These are phyloP conservation scores for Citrus inodora DNA, from an alignment of 345 rosid genomes.

Conservation along the genomic window DNA sequence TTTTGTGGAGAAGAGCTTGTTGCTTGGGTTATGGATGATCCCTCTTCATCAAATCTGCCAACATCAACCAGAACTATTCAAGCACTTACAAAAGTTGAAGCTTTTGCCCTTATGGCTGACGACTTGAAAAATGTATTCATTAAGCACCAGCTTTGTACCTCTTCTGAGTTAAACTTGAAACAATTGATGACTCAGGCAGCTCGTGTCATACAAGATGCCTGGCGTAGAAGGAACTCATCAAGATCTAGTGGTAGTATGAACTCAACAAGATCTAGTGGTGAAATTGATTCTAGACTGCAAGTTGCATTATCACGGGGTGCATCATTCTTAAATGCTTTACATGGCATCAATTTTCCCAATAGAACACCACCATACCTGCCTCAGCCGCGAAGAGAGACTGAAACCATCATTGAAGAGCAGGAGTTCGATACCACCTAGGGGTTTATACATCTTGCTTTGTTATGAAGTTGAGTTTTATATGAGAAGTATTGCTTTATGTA, in stretches of 20 bases:
- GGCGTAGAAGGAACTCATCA: not conserved
- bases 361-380: not conserved
- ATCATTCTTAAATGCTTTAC: not conserved
- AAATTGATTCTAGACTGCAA: not conserved
- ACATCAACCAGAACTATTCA: slow-evolving; percentile 3
- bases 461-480: not conserved
- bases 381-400: not conserved
- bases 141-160: not conserved
- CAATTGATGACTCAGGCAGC: not conserved
- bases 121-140: not conserved
- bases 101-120: not conserved
- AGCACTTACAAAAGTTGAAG: slow-evolving; percentile 5
- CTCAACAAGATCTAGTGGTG: not conserved
- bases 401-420: not conserved
- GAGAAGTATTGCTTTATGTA: not conserved
- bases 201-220: not conserved
- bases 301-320: not conserved
- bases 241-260: not conserved
- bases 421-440: not conserved
- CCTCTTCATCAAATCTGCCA: not conserved
- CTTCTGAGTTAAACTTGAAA: not conserved
- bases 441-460: too few species aligned
- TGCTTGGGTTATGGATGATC: not conserved
- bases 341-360: not conserved
- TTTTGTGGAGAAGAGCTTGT: slow-evolving; percentile 9